phyloP scores from a whole-genome alignment of 352 stramenopile genomes.

The Globisporangium parvum region DNA sequence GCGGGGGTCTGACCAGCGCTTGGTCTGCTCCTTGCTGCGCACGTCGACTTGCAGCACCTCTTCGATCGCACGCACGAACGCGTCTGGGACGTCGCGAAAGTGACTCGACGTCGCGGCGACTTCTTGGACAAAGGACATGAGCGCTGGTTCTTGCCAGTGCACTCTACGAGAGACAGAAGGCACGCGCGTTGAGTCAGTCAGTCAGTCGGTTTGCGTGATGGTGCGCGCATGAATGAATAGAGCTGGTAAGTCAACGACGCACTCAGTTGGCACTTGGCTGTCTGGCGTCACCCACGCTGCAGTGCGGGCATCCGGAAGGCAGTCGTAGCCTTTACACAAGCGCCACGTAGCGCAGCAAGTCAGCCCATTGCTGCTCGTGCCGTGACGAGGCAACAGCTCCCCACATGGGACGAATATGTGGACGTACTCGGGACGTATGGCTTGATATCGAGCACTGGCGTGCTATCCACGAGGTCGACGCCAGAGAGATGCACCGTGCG shows the following conservation, averaged over 20 bases:
- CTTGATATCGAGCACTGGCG: conserved; percentile 97
- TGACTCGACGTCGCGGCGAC: conserved; percentile 38
- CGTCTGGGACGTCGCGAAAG: conserved; percentile 24
- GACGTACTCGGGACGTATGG: conserved; percentile 90
- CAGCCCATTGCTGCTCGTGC: not conserved
- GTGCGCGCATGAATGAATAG: not conserved
- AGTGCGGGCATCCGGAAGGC: conserved; percentile 31
- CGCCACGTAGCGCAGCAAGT: not conserved
- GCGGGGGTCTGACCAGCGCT: conserved; percentile 28
- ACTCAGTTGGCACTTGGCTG: conserved; percentile 30
- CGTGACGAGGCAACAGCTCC: too few species aligned
- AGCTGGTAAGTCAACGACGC: conserved; percentile 11
- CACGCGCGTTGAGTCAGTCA: too few species aligned
- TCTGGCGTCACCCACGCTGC: conserved; percentile 37
- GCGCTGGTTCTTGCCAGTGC: conserved; percentile 29
- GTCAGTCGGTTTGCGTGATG: not conserved
- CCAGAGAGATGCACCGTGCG: conserved; percentile 77
- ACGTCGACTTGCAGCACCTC: conserved; percentile 69
- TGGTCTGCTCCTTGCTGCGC: conserved; percentile 70
- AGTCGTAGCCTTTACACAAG: conserved; percentile 37
- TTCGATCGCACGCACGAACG: conserved; percentile 44
- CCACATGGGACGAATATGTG: not conserved
- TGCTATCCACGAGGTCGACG: conserved; percentile 94
- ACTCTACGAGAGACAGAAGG: conserved; percentile 29
- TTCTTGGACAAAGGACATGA: conserved; percentile 20